Conservation (phyloP, 2,329 filamentous ascomycete species). For the Chaetomium globosum region DNA sequence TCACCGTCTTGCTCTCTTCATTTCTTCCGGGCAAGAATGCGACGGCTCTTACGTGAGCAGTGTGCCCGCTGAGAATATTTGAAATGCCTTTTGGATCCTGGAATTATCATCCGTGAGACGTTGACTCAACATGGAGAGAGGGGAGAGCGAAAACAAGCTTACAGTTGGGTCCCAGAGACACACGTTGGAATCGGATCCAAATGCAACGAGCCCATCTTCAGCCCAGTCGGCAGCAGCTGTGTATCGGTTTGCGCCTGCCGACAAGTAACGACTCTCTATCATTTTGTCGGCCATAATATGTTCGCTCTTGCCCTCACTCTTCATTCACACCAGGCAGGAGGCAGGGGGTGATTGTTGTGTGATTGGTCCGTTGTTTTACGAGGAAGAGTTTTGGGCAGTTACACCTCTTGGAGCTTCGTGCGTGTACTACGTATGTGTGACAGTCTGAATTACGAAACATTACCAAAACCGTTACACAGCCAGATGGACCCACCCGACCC, state of each 20-base stretch:
- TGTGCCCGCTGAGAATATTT: slow-evolving; percentile 72
- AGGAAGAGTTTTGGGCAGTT: slow-evolving; percentile 3
- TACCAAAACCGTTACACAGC: background rate
- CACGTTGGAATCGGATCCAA: slow-evolving; percentile 85
- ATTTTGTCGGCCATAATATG: slow-evolving; percentile 36
- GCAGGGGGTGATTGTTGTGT: slow-evolving; percentile 1
- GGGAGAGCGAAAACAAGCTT: slow-evolving; percentile 48
- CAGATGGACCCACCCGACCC: background rate
- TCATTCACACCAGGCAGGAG: background rate
- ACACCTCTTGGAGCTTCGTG: too few relatives aligned
- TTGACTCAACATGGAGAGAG: background rate
- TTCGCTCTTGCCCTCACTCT: slow-evolving; percentile 13
- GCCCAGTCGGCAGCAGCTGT: slow-evolving; percentile 91
- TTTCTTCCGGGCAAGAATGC: slow-evolving; percentile 65
- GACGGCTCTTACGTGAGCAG: slow-evolving; percentile 78
- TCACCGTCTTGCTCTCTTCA: slow-evolving; percentile 50
- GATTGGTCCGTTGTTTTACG: slow-evolving; percentile 16
- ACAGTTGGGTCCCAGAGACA: slow-evolving; percentile 84
- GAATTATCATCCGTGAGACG: background rate
- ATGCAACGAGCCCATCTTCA: slow-evolving; percentile 72
- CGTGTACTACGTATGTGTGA: background rate
- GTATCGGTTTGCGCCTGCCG: slow-evolving; percentile 86
- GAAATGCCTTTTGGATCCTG: slow-evolving; percentile 60
- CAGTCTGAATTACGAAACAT: background rate
- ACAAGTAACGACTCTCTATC: slow-evolving; percentile 58